Conservation (phyloP, 495 filamentous ascomycete genomes). For the Aspergillus sparsus region DNA sequence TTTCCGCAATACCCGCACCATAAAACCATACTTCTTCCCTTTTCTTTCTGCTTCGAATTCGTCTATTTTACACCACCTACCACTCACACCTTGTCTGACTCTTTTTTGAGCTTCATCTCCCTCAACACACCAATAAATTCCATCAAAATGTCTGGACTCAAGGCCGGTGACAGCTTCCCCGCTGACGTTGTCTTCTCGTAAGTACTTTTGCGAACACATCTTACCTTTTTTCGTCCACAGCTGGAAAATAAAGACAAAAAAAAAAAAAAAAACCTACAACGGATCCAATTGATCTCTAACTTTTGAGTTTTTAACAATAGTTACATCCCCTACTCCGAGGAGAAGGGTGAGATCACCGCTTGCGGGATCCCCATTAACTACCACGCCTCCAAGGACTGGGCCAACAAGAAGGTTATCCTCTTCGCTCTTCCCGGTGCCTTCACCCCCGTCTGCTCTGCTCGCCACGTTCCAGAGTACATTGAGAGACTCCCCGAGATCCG, state of each 20-base stretch:
- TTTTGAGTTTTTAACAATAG: conserved; percentile 35
- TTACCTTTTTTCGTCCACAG: neutral
- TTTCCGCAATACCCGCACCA: conserved; percentile 11
- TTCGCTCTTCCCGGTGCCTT: conserved; percentile 92
- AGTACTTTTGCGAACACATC: conserved; percentile 30
- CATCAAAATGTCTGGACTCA: conserved; percentile 68
- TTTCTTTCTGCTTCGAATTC: conserved; percentile 8
- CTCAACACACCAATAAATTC: conserved; percentile 18
- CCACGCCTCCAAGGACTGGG: conserved; percentile 83
- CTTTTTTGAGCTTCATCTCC: conserved; percentile 10
- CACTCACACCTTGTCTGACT: conserved; percentile 14
- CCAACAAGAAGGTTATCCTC: conserved; percentile 86
- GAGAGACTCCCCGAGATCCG: conserved; percentile 69
- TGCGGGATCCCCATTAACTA: conserved; percentile 81
- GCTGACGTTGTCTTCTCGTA: conserved; percentile 73
- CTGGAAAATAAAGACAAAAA: neutral
- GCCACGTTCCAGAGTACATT: conserved; percentile 86
- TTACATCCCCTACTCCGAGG: conserved; percentile 67
- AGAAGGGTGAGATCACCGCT: conserved; percentile 61
- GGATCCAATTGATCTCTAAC: conserved; percentile 8
- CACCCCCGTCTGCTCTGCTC: conserved; percentile 88
- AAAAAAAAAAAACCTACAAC: neutral
- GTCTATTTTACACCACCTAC: conserved; percentile 8
- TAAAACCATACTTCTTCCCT: conserved; percentile 15
- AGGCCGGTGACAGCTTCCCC: conserved; percentile 83